phyloP scores from a whole-genome alignment of 2,329 filamentous ascomycete species.

The Phialocephala subalpina region DNA sequence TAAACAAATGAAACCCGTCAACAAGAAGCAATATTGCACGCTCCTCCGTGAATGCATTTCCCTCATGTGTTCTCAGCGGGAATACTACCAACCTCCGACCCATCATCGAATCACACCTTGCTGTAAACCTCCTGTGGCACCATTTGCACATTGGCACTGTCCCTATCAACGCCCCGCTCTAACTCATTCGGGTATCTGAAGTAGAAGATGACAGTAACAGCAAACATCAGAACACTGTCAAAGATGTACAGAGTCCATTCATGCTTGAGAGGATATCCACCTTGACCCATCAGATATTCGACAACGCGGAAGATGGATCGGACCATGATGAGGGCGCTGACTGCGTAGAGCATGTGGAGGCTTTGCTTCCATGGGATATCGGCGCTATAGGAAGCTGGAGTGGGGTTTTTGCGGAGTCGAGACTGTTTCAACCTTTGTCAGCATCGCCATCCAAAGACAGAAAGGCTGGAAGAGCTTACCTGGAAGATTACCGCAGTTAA shows the following conservation, averaged over 20 bases:
- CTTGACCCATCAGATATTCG: conserved; percentile 54
- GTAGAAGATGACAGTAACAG: conserved; percentile 43
- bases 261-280: conserved; percentile 44
- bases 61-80: too few relatives aligned
- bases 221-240: conserved; percentile 51
- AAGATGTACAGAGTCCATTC: conserved; percentile 55
- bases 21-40: too few relatives aligned
- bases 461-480: conserved; percentile 26
- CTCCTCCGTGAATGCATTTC: too few relatives aligned
- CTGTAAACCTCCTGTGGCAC: background rate
- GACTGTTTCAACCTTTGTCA: background rate
- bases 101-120: background rate
- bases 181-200: conserved; percentile 26
- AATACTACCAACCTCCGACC: too few relatives aligned
- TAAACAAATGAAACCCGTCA: too few relatives aligned
- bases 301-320: conserved; percentile 55
- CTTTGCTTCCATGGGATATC: conserved; percentile 44
- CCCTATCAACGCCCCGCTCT: background rate
- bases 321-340: conserved; percentile 54
- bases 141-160: conserved; percentile 1
- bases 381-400: background rate
- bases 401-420: background rate
- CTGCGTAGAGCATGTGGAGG: conserved; percentile 51
- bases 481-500: conserved; percentile 48
- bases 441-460: conserved; percentile 8